phyloP scores from a whole-genome alignment of 768 basidiomycete genomes.

The Trametes punicea region DNA sequence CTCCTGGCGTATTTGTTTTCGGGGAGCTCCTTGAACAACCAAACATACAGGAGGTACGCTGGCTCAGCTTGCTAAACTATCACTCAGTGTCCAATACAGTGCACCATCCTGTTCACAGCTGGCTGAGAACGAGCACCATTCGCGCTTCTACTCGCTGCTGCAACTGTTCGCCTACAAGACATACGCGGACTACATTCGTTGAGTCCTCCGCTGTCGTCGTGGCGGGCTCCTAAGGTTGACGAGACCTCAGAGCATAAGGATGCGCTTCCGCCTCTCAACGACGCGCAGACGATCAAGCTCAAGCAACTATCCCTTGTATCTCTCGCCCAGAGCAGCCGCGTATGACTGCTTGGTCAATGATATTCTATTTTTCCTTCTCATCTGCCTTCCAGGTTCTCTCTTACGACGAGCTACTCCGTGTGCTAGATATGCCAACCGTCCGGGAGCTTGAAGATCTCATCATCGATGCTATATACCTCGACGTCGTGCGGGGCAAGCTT shows the following conservation, averaged over 20 bases:
- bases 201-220: background rate
- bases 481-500: constrained; percentile 85
- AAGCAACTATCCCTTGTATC: constrained; percentile 92
- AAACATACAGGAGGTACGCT: constrained; percentile 77
- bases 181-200: constrained; percentile 75
- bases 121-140: constrained; percentile 57
- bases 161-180: constrained; percentile 91
- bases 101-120: constrained; percentile 47
- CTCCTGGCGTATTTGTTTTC: constrained; percentile 90
- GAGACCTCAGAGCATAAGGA: constrained; percentile 56
- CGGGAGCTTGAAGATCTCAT: constrained; percentile 95
- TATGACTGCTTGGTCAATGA: constrained; percentile 38
- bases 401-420: constrained; percentile 66
- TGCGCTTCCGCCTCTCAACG: constrained; percentile 61
- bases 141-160: constrained; percentile 59
- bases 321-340: constrained; percentile 72
- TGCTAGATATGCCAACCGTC: constrained; percentile 72
- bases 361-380: background rate
- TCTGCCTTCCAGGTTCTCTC: constrained; percentile 61
- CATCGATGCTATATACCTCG: constrained; percentile 94
- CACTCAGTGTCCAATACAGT: background rate
- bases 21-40: constrained; percentile 80
- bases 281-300: constrained; percentile 78
- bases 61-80: background rate
- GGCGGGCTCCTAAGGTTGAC: background rate